Evolutionary conservation across 2,329 filamentous ascomycete genomes (phyloP).

Genomic region (Arthrobotrys sinensis): DNA sequence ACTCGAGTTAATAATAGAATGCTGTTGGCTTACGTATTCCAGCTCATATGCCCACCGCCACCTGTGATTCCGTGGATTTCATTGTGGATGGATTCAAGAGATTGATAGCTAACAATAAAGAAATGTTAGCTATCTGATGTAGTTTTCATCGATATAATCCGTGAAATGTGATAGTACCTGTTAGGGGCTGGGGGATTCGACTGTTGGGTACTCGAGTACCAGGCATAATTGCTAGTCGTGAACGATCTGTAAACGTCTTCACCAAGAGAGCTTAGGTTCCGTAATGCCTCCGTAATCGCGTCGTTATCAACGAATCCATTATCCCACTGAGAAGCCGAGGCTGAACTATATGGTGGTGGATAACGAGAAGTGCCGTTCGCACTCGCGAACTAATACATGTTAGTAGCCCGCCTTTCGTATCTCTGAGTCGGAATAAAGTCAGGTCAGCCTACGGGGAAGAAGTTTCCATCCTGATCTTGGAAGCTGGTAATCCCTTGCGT

Average conservation of each 20-base stretch:
- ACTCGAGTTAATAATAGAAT: constrained; percentile 67
- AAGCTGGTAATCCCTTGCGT: constrained; percentile 65
- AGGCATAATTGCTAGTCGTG: constrained; percentile 48
- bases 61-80: constrained; percentile 71
- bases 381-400: constrained; percentile 65
- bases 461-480: constrained; percentile 66
- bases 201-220: constrained; percentile 49
- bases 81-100: constrained; percentile 77
- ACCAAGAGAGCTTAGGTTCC: constrained; percentile 53
- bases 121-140: constrained; percentile 25
- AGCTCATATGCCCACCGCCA: constrained; percentile 65
- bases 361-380: constrained; percentile 56
- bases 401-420: background rate
- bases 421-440: constrained; percentile 54
- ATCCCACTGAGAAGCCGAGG: constrained; percentile 67
- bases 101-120: constrained; percentile 67
- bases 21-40: constrained; percentile 71
- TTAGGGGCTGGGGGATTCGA: constrained; percentile 50
- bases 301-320: constrained; percentile 67
- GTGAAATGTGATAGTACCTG: constrained; percentile 21
- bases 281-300: constrained; percentile 60
- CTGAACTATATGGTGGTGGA: constrained; percentile 56
- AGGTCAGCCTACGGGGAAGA: constrained; percentile 64
- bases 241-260: constrained; percentile 58
- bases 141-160: too few species aligned